A percentile compares a stretch with the other conserved stretches of the same genome.
Evolutionary conservation across 2,329 filamentous ascomycete genomes (phyloP).

Genomic region (Penicillium polonicum): DNA sequence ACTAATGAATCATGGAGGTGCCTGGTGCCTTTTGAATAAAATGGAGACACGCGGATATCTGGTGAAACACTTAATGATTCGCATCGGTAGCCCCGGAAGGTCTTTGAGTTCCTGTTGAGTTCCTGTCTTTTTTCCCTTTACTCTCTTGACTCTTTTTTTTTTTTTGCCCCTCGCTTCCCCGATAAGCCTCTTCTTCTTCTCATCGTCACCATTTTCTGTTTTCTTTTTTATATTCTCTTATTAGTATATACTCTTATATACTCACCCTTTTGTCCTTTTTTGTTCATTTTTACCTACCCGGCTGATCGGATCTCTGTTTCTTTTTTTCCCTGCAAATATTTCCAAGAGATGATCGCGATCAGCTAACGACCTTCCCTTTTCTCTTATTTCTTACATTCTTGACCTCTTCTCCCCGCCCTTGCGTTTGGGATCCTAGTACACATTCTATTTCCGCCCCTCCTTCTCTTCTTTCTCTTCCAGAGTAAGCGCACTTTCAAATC

Average conservation of each 20-base stretch:
- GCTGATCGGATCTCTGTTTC: constrained; percentile 11
- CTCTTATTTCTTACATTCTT: constrained; percentile 6
- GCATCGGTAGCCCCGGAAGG: constrained; percentile 28
- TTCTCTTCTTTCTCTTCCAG: constrained; percentile 7
- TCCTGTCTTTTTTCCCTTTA: neutral
- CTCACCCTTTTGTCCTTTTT: constrained; percentile 1
- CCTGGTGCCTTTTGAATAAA: constrained; percentile 25
- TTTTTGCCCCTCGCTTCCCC: constrained; percentile 29
- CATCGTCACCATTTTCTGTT: constrained; percentile 28
- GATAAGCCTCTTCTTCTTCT: constrained; percentile 33
- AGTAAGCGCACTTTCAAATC: constrained; percentile 8
- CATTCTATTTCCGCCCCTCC: constrained; percentile 11
- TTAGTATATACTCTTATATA: neutral
- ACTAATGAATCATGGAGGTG: constrained; percentile 24
- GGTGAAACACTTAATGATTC: constrained; percentile 28
- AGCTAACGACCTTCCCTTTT: constrained; percentile 20
- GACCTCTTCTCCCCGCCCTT: constrained; percentile 17
- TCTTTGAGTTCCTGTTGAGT: constrained; percentile 15
- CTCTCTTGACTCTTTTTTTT: neutral
- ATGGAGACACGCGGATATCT: constrained; percentile 16
- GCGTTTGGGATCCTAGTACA: constrained; percentile 13
- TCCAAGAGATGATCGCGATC: constrained; percentile 22
- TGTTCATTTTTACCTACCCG: constrained; percentile 1
- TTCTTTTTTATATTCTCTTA: constrained; percentile 4
- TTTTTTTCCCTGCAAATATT: constrained; percentile 4